phyloP scores from a whole-genome alignment of 2,329 filamentous ascomycete genomes.

The Capronia epimyces region DNA sequence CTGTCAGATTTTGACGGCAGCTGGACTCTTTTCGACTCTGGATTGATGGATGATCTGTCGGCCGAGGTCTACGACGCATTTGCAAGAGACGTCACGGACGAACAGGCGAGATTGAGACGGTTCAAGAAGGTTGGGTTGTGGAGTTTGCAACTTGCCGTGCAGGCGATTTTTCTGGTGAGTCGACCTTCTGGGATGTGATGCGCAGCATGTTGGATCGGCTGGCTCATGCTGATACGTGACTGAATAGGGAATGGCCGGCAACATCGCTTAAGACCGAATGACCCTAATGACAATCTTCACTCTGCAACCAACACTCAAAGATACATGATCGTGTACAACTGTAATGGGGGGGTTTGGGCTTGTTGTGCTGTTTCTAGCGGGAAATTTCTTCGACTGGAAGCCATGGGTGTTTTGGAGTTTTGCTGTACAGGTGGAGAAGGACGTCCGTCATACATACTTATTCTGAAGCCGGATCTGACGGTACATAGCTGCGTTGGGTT shows the following conservation, averaged over 20 bases:
- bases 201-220: not conserved
- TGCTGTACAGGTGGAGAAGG: not conserved
- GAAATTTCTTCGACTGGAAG: not conserved
- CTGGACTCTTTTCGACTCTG: conserved; percentile 92
- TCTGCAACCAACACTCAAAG: not conserved
- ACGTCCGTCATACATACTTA: not conserved
- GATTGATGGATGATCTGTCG: conserved; percentile 86
- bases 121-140: conserved; percentile 96
- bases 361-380: not conserved
- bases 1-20: conserved; percentile 86
- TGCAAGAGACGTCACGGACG: conserved; percentile 81
- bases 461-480: too few relatives aligned
- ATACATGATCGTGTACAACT: not conserved
- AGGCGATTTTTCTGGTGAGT: conserved; percentile 84
- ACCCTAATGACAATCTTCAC: conserved; percentile 5
- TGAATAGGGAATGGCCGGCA: conserved; percentile 27
- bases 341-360: not conserved
- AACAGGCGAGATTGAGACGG: conserved; percentile 75
- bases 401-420: not conserved
- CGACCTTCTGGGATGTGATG: not conserved
- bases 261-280: conserved; percentile 21
- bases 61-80: conserved; percentile 92
- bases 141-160: conserved; percentile 86
- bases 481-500: too few relatives aligned
- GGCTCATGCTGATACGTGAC: not conserved